These are phyloP conservation scores for Petunia secreta DNA, from an alignment of 257 asterid species.

Conservation along the genomic window DNA sequence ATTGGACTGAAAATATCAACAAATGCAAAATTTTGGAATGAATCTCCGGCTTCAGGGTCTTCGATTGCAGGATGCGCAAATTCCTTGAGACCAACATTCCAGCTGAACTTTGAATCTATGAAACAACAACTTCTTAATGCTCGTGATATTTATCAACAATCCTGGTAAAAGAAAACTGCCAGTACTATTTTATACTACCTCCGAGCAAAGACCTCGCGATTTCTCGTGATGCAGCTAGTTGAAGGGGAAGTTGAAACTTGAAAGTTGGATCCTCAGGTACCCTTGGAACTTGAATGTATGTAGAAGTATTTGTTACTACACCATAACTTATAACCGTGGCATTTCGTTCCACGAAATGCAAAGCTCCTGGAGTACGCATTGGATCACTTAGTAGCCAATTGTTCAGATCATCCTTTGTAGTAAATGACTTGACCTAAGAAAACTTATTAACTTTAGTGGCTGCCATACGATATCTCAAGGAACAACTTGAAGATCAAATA, in stretches of 20 bases:
- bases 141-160: background rate
- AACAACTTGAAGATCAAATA: background rate
- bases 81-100: constrained; percentile 44
- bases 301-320: constrained; percentile 40
- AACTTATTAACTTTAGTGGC: background rate
- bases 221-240: constrained; percentile 48
- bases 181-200: constrained; percentile 31
- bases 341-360: constrained; percentile 40
- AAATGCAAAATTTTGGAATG: background rate
- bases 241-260: constrained; percentile 51
- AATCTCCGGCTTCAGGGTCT: background rate
- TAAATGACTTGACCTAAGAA: constrained; percentile 46
- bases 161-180: background rate
- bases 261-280: constrained; percentile 43
- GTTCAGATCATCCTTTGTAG: constrained; percentile 39
- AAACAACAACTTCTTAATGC: background rate
- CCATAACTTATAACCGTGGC: constrained; percentile 43
- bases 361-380: constrained; percentile 45
- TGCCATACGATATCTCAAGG: background rate
- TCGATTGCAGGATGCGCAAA: constrained; percentile 38
- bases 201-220: constrained; percentile 44
- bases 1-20: constrained; percentile 9
- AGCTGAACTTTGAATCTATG: constrained; percentile 42
- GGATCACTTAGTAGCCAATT: constrained; percentile 44
- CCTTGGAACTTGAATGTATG: constrained; percentile 34